These are phyloP conservation scores for Leccinum rimulosum DNA, from an alignment of 768 basidiomycete species.

Conservation along the genomic window DNA sequence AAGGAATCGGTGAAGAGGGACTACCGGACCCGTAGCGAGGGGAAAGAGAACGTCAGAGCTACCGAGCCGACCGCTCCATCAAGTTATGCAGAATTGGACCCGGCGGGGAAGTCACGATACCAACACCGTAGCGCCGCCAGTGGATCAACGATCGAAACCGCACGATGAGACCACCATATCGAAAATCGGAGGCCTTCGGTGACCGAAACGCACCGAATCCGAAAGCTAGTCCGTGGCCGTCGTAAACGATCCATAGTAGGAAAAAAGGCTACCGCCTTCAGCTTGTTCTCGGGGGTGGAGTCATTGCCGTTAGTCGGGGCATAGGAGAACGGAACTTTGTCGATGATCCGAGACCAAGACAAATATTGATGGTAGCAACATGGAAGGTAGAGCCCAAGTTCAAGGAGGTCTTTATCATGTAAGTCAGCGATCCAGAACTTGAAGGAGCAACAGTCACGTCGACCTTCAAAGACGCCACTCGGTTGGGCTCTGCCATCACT, in stretches of 20 bases:
- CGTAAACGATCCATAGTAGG: background rate
- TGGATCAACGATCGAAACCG: too few species aligned
- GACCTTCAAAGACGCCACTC: too few species aligned
- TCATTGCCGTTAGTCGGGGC: too few species aligned
- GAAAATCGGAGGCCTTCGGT: background rate
- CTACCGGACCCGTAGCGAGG: background rate
- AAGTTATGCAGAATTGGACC: background rate
- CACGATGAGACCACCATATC: too few species aligned
- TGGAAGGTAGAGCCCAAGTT: background rate
- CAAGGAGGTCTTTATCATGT: too few species aligned
- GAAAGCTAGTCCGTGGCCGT: background rate
- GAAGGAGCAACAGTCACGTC: too few species aligned
- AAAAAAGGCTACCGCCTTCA: background rate
- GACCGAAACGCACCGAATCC: too few species aligned
- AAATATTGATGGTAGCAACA: background rate
- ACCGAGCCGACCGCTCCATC: too few species aligned
- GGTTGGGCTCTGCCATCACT: too few species aligned
- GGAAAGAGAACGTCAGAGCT: background rate
- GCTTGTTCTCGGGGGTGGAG: background rate
- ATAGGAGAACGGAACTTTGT: background rate
- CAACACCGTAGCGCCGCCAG: background rate
- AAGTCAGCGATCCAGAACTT: too few species aligned
- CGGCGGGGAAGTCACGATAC: background rate
- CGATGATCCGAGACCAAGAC: background rate
- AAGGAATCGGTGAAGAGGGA: background rate